Evolutionary conservation across 225 moss, liverwort and hornwort genomes (phyloP), one percentile per base, ranked within the genome.

Genomic region (Neckera pumila): DNA sequence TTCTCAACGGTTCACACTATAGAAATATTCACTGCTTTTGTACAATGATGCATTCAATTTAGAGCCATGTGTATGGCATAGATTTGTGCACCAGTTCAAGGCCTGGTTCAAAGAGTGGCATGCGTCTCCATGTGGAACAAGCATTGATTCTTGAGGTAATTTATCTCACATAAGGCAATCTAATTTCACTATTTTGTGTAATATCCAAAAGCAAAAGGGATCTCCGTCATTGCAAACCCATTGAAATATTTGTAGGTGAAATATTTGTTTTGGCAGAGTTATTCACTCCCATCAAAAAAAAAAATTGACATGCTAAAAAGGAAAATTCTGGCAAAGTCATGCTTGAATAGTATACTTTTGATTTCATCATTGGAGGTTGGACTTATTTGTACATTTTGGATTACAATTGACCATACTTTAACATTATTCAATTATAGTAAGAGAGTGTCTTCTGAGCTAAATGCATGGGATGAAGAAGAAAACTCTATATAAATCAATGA

Each of bases 211-310:
- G 36, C 19, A 36, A 65, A 34, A 34, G 10, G 11, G 11, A 66
- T 66, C 36, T n/a, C 20, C 19, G 19, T 18, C n/a, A 66, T 19
- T 11, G 20, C n/a, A 6, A 67, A n/a, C 22, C 22, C 22, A 67
- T 12, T 7, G 2, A 47, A 22, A n/a, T 67, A 7, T 67, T 21
- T 67, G 36, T 36, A 63, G 3, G 36, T 20, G 12, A n/a, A 67
- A n/a, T 12, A 4, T 6, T 12, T 7, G 6, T n/a, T 67, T n/a
- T 4, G 7, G 6, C 2, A 0, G 1, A n/a, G 22, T 21, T n/a
- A 4, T 2, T n/a, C 11, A 67, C 21, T 21, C 17, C 3, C 22
- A 22, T 21, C 6, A n/a, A n/a, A n/a, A n/a, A n/a, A n/a, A n/a
- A n/a, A n/a, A n/a, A n/a, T n/a, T n/a, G 12, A n/a, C 21, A 67